Conservation (phyloP, 176 grass and related monocot genomes). For the Puccinellia tenuiflora region DNA sequence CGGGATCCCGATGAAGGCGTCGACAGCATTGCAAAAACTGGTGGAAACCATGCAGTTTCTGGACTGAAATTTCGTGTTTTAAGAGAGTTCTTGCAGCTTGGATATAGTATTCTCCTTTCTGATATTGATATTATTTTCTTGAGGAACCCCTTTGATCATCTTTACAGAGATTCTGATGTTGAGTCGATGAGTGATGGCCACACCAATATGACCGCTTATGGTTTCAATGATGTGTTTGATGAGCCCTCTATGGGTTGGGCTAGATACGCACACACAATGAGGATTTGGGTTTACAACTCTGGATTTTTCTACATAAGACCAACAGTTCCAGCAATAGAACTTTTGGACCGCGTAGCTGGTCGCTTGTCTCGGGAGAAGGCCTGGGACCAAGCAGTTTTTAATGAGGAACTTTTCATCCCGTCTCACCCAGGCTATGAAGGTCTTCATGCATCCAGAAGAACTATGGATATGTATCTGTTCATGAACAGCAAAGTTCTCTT, state of each 20-base stretch:
- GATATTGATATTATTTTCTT: constrained; percentile 96
- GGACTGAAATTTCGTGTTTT: constrained; percentile 85
- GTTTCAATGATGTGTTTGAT: constrained; percentile 96
- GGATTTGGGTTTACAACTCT: constrained; percentile 98
- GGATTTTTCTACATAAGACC: constrained; percentile 98
- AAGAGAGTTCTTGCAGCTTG: constrained; percentile 96
- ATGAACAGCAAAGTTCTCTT: constrained; percentile 99
- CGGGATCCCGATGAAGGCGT: constrained; percentile 70
- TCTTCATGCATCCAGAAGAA: constrained; percentile 85
- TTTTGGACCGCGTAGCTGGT: constrained; percentile 82
- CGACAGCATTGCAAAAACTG: constrained; percentile 70
- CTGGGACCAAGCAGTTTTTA: constrained; percentile 98
- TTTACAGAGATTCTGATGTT: constrained; percentile 88
- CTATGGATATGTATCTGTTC: constrained; percentile 98
- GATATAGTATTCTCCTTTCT: constrained; percentile 84
- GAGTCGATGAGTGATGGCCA: constrained; percentile 99
- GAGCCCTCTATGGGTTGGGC: constrained; percentile 94
- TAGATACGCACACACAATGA: constrained; percentile 98
- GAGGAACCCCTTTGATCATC: constrained; percentile 85
- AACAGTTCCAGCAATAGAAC: constrained; percentile 80
- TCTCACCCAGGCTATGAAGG: constrained; percentile 88
- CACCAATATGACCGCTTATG: constrained; percentile 86
- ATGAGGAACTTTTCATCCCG: constrained; percentile 83
- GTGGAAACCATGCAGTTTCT: constrained; percentile 87
- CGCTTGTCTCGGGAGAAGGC: constrained; percentile 66